Percentiles rank a stretch among this genome's conserved stretches.
These are phyloP conservation scores for Cladosporium sp. DNA, from an alignment of 2,329 filamentous ascomycete species.

Conservation along the genomic window DNA sequence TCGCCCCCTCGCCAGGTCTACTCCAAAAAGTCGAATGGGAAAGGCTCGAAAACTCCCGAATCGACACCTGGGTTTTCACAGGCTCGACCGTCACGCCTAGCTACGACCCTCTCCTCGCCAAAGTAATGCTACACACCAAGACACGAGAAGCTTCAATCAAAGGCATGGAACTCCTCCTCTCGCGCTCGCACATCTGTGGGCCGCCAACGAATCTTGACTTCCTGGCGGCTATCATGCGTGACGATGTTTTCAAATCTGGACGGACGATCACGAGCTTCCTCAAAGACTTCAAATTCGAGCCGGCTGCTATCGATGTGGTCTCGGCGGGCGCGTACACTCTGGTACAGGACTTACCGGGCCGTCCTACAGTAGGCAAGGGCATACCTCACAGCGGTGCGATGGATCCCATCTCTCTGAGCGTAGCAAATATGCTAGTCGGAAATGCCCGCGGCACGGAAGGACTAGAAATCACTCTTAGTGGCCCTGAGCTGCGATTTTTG, in stretches of 20 bases:
- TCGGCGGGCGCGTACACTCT: constrained; percentile 54
- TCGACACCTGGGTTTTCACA: constrained; percentile 61
- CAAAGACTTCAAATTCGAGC: constrained; percentile 45
- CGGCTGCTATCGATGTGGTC: constrained; percentile 52
- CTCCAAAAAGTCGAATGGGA: constrained; percentile 54
- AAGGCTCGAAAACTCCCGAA: constrained; percentile 45
- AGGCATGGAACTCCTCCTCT: constrained; percentile 41
- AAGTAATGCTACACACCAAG: constrained; percentile 49
- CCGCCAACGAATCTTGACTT: constrained; percentile 57
- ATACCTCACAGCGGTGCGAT: constrained; percentile 58
- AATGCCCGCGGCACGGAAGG: constrained; percentile 50
- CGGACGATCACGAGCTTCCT: constrained; percentile 56
- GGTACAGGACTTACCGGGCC: constrained; percentile 55
- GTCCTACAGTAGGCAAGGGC: constrained; percentile 53
- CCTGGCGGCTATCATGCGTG: constrained; percentile 46
- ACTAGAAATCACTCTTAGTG: constrained; percentile 57
- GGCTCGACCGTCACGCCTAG: constrained; percentile 54
- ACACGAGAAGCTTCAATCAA: constrained; percentile 40
- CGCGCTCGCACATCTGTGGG: constrained; percentile 45
- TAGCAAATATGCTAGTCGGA: constrained; percentile 57
- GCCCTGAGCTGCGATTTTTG: constrained; percentile 55
- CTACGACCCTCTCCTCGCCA: constrained; percentile 42
- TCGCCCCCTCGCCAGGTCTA: constrained; percentile 54
- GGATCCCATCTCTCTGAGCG: constrained; percentile 54
- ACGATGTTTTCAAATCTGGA: constrained; percentile 44